phyloP scores from a whole-genome alignment of 805 yeast genomes.

The Lachancea sp. region DNA sequence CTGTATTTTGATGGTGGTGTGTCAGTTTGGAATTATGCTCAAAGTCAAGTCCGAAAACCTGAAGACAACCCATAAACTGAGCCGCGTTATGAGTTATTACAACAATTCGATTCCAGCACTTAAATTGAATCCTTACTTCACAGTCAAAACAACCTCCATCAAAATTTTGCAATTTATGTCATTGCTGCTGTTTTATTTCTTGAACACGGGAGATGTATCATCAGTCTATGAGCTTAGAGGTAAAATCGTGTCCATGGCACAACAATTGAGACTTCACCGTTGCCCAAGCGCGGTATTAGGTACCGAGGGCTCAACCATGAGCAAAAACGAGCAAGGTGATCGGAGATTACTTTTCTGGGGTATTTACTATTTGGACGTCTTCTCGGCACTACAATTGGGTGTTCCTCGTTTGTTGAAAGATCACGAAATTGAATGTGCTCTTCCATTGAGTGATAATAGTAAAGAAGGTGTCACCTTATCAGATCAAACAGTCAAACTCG shows the following conservation, averaged over 20 bases:
- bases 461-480: slow-evolving; percentile 46
- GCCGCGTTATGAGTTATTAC: slow-evolving; percentile 40
- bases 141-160: slow-evolving; percentile 54
- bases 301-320: slow-evolving; percentile 56
- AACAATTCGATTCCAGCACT: slow-evolving; percentile 53
- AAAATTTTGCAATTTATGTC: slow-evolving; percentile 65
- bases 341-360: slow-evolving; percentile 83
- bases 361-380: slow-evolving; percentile 67
- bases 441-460: slow-evolving; percentile 60
- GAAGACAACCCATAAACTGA: slow-evolving; percentile 10
- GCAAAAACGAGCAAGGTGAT: slow-evolving; percentile 70
- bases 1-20: slow-evolving; percentile 21
- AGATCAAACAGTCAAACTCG: slow-evolving; percentile 45
- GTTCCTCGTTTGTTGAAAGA: slow-evolving; percentile 77
- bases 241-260: slow-evolving; percentile 72
- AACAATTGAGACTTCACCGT: slow-evolving; percentile 75
- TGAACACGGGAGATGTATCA: slow-evolving; percentile 65
- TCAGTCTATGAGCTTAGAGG: slow-evolving; percentile 74
- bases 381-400: slow-evolving; percentile 69
- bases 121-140: slow-evolving; percentile 50
- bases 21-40: slow-evolving; percentile 28
- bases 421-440: slow-evolving; percentile 77
- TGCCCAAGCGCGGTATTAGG: slow-evolving; percentile 79
- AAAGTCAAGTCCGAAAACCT: slow-evolving; percentile 20
- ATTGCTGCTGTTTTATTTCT: slow-evolving; percentile 62